These are phyloP conservation scores for Elsinoe batatas DNA, from an alignment of 2,329 filamentous ascomycete species.

Conservation along the genomic window DNA sequence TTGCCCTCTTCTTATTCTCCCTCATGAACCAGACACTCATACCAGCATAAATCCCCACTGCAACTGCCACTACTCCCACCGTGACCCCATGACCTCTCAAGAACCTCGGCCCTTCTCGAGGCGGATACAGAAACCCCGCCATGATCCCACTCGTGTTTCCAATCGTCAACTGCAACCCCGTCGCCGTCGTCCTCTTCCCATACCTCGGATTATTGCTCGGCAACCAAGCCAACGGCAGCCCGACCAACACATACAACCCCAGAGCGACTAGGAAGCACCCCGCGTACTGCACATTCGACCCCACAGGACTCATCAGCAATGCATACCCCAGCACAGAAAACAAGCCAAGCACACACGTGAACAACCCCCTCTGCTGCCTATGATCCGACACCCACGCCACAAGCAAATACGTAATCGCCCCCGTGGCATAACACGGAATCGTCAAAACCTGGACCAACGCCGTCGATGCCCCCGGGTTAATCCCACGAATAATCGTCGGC, in stretches of 20 bases:
- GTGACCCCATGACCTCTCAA: slow-evolving; percentile 44
- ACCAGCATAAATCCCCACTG: slow-evolving; percentile 28
- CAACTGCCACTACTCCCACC: slow-evolving; percentile 40
- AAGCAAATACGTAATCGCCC: slow-evolving; percentile 58
- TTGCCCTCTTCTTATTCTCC: slow-evolving; percentile 30
- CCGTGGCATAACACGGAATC: slow-evolving; percentile 66
- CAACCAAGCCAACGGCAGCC: slow-evolving; percentile 48
- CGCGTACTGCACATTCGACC: slow-evolving; percentile 59
- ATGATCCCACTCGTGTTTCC: slow-evolving; percentile 65
- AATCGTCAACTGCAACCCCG: slow-evolving; percentile 59
- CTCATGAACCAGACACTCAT: slow-evolving; percentile 31
- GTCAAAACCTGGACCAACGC: slow-evolving; percentile 66
- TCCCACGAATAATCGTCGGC: slow-evolving; percentile 64
- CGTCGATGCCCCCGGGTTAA: slow-evolving; percentile 51
- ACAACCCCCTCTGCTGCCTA: slow-evolving; percentile 55
- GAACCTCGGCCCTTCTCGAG: slow-evolving; percentile 36
- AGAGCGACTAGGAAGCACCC: slow-evolving; percentile 67
- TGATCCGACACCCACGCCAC: slow-evolving; percentile 59
- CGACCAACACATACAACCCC: slow-evolving; percentile 56
- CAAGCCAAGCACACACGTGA: slow-evolving; percentile 51
- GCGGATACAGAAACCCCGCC: slow-evolving; percentile 38
- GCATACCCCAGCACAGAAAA: slow-evolving; percentile 47
- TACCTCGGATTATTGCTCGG: slow-evolving; percentile 63
- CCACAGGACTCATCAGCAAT: slow-evolving; percentile 51
- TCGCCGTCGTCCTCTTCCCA: slow-evolving; percentile 64